Conservation (phyloP, 192 early-diverging fungal species). For the Backusella tarrabulga region DNA sequence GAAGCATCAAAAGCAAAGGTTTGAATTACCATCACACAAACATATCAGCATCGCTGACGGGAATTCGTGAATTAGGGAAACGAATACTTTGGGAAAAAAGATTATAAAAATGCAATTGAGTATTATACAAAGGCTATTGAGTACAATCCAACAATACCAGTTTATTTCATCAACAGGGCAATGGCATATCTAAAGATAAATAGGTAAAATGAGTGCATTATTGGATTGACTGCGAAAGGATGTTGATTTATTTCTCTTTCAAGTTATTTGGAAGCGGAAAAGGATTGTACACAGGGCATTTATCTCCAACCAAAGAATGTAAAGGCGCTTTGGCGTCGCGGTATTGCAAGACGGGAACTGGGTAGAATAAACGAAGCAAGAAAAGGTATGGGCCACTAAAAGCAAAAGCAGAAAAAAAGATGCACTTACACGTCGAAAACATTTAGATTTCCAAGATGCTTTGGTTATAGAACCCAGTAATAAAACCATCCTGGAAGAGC, state of each 20-base stretch:
- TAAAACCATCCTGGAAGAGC: conserved; percentile 60
- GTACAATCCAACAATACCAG: conserved; percentile 56
- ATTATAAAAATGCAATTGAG: conserved; percentile 55
- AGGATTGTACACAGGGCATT: conserved; percentile 63
- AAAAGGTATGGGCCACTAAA: conserved; percentile 28
- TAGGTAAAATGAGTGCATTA: conserved; percentile 35
- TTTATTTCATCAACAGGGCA: conserved; percentile 72
- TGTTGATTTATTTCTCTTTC: background rate
- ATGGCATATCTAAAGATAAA: conserved; percentile 80
- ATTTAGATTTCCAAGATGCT: conserved; percentile 61
- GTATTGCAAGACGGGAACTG: conserved; percentile 56
- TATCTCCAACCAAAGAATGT: conserved; percentile 65
- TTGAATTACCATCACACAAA: background rate
- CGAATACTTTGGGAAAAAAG: conserved; percentile 51
- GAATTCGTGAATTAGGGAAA: conserved; percentile 50
- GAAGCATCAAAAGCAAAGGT: conserved; percentile 29
- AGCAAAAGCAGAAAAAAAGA: background rate
- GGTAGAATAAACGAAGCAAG: conserved; percentile 54
- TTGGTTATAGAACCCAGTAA: conserved; percentile 67
- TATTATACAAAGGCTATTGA: conserved; percentile 67
- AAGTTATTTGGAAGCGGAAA: conserved; percentile 63
- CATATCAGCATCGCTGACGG: background rate
- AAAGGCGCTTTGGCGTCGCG: conserved; percentile 79
- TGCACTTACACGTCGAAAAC: background rate
- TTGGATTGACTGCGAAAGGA: no score